Evolutionary conservation across 2,329 filamentous ascomycete species (phyloP).

Genomic region (Bretziella fagacearum): DNA sequence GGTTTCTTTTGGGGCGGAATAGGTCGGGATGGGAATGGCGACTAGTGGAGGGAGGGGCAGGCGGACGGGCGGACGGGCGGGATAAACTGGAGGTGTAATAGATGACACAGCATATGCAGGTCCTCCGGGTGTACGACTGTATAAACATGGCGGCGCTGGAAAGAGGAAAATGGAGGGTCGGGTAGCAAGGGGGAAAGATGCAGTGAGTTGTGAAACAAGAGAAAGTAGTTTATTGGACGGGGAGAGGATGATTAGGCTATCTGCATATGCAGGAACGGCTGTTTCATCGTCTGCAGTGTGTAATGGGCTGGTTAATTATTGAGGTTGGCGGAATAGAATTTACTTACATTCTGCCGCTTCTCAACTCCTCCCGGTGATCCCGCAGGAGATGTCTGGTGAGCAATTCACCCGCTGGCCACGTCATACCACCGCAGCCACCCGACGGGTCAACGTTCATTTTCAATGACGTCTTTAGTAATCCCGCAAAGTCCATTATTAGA

Average conservation of each 20-base stretch:
- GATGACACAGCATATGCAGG: not conserved
- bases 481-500: conserved; percentile 47
- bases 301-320: not conserved
- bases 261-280: not conserved
- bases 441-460: conserved; percentile 70
- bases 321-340: not conserved
- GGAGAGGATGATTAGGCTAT: too few species aligned
- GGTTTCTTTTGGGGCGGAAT: not conserved
- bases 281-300: not conserved
- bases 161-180: too few species aligned
- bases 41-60: not conserved
- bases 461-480: conserved; percentile 52
- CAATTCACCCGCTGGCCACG: conserved; percentile 89
- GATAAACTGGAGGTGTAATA: too few species aligned
- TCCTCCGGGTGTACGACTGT: not conserved
- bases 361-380: conserved; percentile 46
- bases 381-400: conserved; percentile 73
- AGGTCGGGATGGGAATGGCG: not conserved
- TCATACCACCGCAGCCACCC: conserved; percentile 78
- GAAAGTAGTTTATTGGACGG: too few species aligned
- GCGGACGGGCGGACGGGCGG: too few species aligned
- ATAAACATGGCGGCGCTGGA: not conserved
- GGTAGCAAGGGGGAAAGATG: too few species aligned
- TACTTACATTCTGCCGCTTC: conserved; percentile 55
- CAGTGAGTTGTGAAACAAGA: too few species aligned